phyloP scores from a whole-genome alignment of 2,329 filamentous ascomycete species.

The Alternaria longipes region DNA sequence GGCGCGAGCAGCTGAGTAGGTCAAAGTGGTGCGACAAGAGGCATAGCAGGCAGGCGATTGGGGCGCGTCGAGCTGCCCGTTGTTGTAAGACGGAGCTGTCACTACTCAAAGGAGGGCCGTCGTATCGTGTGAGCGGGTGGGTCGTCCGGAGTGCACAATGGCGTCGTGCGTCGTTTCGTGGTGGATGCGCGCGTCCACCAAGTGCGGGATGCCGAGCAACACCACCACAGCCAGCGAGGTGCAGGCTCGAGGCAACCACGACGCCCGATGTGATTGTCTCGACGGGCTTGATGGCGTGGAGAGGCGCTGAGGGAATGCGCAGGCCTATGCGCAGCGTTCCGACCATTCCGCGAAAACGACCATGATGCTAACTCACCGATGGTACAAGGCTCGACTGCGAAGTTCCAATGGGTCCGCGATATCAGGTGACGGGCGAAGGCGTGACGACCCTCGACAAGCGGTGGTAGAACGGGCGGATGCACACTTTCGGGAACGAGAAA shows the following conservation, averaged over 20 bases:
- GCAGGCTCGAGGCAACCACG: conserved; percentile 23
- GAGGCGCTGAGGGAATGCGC: background rate
- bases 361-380: conserved; percentile 14
- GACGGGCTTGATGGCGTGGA: conserved; percentile 17
- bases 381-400: conserved; percentile 3
- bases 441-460: background rate
- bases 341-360: background rate
- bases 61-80: conserved; percentile 40
- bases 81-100: conserved; percentile 51
- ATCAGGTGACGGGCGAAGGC: conserved; percentile 10
- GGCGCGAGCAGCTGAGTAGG: conserved; percentile 36
- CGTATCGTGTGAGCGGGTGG: conserved; percentile 36
- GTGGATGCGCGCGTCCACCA: conserved; percentile 38
- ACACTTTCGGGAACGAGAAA: conserved; percentile 4
- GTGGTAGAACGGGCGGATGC: background rate
- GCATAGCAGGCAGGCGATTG: conserved; percentile 34
- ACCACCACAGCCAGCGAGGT: conserved; percentile 27
- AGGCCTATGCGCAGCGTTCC: background rate
- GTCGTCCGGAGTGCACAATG: conserved; percentile 38
- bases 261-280: conserved; percentile 23
- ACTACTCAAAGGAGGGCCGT: conserved; percentile 42
- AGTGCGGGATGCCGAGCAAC: conserved; percentile 34
- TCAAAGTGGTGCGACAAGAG: conserved; percentile 38
- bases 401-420: conserved; percentile 13
- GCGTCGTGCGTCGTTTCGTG: conserved; percentile 43